These are phyloP conservation scores for Atalantia buxifolia DNA, from an alignment of 345 rosid genomes.

Conservation along the genomic window DNA sequence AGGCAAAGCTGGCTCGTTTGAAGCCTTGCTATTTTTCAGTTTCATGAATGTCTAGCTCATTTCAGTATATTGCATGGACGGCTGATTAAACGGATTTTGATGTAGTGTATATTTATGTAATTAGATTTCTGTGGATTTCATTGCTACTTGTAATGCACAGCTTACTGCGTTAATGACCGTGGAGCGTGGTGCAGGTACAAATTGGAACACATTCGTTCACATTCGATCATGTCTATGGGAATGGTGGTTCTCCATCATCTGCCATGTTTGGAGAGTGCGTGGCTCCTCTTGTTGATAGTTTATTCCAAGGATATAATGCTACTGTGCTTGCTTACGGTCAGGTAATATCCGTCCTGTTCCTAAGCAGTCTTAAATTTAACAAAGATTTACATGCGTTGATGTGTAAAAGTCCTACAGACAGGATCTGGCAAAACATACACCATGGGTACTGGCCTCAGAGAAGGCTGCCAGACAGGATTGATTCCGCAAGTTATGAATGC, in stretches of 20 bases:
- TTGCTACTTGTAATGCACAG: neutral
- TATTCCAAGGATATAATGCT: slow-evolving; percentile 81
- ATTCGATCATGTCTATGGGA: slow-evolving; percentile 80
- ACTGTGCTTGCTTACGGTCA: slow-evolving; percentile 90
- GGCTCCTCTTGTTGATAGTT: slow-evolving; percentile 69
- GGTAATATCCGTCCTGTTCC: slow-evolving; percentile 33
- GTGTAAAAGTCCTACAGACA: slow-evolving; percentile 46
- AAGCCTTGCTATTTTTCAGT: neutral
- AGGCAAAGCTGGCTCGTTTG: neutral
- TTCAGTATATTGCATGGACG: neutral
- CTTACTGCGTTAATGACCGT: slow-evolving; percentile 8
- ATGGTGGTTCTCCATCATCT: slow-evolving; percentile 49
- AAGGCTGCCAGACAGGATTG: slow-evolving; percentile 54
- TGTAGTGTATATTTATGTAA: neutral
- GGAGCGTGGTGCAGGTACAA: slow-evolving; percentile 52
- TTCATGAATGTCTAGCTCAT: neutral
- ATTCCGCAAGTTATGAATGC: slow-evolving; percentile 75
- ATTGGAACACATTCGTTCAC: slow-evolving; percentile 77
- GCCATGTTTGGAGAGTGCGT: slow-evolving; percentile 71
- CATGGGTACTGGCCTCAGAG: slow-evolving; percentile 78
- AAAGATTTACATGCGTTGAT: slow-evolving; percentile 6
- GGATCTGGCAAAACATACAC: slow-evolving; percentile 90
- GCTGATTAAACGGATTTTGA: neutral
- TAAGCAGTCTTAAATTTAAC: slow-evolving; percentile 1
- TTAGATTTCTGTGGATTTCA: neutral